These are phyloP conservation scores for Metschnikowia gelsemii DNA, from an alignment of 805 yeast species.

Conservation along the genomic window DNA sequence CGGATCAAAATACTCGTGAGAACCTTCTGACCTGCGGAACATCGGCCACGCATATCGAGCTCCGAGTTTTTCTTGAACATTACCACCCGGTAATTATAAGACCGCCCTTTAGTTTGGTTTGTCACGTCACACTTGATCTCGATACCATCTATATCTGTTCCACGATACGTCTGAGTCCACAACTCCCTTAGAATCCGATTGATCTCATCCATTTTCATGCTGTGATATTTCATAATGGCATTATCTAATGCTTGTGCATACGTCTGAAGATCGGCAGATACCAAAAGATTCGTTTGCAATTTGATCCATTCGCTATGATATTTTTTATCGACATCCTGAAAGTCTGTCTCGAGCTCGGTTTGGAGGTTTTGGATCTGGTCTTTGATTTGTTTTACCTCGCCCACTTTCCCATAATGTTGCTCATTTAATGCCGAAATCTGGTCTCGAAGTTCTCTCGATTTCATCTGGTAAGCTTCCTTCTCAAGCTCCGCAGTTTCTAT, in stretches of 20 bases:
- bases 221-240: conserved; percentile 92
- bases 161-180: conserved; percentile 93
- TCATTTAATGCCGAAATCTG: conserved; percentile 57
- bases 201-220: conserved; percentile 88
- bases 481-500: conserved; percentile 57
- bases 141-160: conserved; percentile 92
- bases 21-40: conserved; percentile 97
- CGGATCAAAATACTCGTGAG: conserved; percentile 89
- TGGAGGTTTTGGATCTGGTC: conserved; percentile 61
- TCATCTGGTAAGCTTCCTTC: conserved; percentile 59
- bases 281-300: conserved; percentile 70
- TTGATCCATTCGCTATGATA: conserved; percentile 73
- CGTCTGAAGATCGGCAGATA: conserved; percentile 76
- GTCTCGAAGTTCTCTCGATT: conserved; percentile 50
- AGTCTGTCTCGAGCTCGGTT: conserved; percentile 68
- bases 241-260: conserved; percentile 84
- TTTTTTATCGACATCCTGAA: conserved; percentile 57
- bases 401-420: conserved; percentile 69
- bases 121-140: conserved; percentile 79
- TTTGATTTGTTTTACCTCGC: conserved; percentile 81
- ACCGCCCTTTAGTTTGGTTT: conserved; percentile 49
- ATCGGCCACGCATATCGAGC: conserved; percentile 95
- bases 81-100: conserved; percentile 90
- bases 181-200: conserved; percentile 84
- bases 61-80: conserved; percentile 93